Conservation (phyloP, 441 rosid genomes). For the Hypseocharis bilobata region DNA sequence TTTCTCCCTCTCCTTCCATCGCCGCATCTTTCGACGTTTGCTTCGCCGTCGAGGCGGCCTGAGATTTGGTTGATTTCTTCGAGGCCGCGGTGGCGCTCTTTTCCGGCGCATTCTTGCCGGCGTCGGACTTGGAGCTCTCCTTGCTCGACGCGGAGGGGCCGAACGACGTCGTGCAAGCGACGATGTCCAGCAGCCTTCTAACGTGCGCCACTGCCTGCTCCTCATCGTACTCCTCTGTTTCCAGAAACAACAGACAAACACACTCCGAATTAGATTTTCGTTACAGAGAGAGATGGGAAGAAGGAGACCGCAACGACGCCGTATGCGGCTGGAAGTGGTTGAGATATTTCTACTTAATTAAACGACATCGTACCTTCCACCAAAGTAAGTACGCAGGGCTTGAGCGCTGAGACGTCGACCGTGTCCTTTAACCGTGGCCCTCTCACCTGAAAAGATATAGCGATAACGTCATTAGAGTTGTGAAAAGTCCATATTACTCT, state of each 20-base stretch:
- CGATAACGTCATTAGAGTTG: too few relatives aligned
- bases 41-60: not conserved
- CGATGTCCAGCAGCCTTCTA: slow-evolving; percentile 61
- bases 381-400: slow-evolving; percentile 47
- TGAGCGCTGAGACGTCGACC: slow-evolving; percentile 54
- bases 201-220: slow-evolving; percentile 47
- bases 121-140: slow-evolving; percentile 32
- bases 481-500: too few relatives aligned
- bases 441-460: slow-evolving; percentile 37
- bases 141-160: slow-evolving; percentile 34
- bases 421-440: slow-evolving; percentile 45
- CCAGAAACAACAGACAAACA: not conserved
- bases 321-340: too few relatives aligned
- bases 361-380: slow-evolving; percentile 36
- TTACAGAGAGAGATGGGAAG: too few relatives aligned
- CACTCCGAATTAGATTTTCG: too few relatives aligned
- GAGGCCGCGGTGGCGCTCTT: not conserved
- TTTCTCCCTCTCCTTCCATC: slow-evolving; percentile 38
- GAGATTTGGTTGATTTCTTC: not conserved
- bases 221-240: slow-evolving; percentile 56
- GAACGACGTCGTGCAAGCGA: slow-evolving; percentile 41
- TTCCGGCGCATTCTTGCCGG: slow-evolving; percentile 26
- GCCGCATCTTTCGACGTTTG: not conserved
- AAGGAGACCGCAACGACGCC: not conserved
- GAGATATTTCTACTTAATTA: too few relatives aligned